Conservation (phyloP, 169 alveolate species). For the Babesia ovata region DNA sequence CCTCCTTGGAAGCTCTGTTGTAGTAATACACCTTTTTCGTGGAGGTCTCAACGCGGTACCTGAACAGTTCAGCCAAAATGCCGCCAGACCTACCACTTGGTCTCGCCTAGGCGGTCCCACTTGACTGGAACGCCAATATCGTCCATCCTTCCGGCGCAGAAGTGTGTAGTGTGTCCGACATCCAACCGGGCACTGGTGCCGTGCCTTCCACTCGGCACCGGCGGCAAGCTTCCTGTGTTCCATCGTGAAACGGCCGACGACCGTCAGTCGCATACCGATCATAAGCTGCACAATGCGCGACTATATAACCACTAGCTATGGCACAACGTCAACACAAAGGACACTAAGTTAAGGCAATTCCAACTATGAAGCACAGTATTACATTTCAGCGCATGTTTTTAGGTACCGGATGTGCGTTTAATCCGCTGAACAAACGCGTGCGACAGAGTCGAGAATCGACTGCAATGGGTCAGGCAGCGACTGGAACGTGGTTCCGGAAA, state of each 20-base stretch:
- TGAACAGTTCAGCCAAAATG: background rate
- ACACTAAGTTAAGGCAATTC: background rate
- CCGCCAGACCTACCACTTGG: slow-evolving; percentile 43
- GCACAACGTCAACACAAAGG: background rate
- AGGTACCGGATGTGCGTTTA: background rate
- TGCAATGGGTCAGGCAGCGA: slow-evolving; percentile 1
- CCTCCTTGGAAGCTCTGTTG: slow-evolving; percentile 61
- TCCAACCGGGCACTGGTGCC: too few species aligned
- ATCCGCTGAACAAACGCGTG: slow-evolving; percentile 19
- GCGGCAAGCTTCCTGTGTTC: background rate
- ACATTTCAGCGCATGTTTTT: background rate
- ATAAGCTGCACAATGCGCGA: too few species aligned
- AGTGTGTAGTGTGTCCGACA: too few species aligned
- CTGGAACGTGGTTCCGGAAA: slow-evolving; percentile 75
- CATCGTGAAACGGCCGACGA: background rate
- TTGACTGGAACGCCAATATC: slow-evolving; percentile 51
- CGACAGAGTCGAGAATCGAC: slow-evolving; percentile 12
- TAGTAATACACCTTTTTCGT: slow-evolving; percentile 51
- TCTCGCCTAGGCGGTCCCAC: slow-evolving; percentile 63
- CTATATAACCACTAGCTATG: too few species aligned
- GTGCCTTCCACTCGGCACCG: background rate
- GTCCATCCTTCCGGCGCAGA: background rate
- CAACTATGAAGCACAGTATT: slow-evolving; percentile 16
- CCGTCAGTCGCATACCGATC: too few species aligned
- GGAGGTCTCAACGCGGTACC: slow-evolving; percentile 68